These are phyloP conservation scores for Waltergamsia citrina DNA, from an alignment of 2,329 filamentous ascomycete genomes.

Conservation along the genomic window DNA sequence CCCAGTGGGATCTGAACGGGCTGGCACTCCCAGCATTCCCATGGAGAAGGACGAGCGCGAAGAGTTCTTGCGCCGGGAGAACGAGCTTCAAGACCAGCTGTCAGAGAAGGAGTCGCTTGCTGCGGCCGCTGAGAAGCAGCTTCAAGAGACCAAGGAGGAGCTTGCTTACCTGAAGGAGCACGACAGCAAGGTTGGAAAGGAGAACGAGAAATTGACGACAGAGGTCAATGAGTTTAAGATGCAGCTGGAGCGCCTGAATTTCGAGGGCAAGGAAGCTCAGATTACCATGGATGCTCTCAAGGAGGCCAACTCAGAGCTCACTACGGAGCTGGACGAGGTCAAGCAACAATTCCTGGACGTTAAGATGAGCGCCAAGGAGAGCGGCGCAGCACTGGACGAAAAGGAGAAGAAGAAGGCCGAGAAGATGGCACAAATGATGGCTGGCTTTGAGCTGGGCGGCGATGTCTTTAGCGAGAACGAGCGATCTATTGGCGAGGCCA, in stretches of 20 bases:
- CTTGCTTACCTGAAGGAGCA: conserved; percentile 78
- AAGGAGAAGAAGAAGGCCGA: conserved; percentile 99
- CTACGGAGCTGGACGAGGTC: conserved; percentile 82
- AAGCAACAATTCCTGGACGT: conserved; percentile 95
- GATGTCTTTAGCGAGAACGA: conserved; percentile 95
- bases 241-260: conserved; percentile 90
- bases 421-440: conserved; percentile 99
- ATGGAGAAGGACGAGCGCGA: conserved; percentile 96
- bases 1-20: conserved; percentile 63
- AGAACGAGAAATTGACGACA: conserved; percentile 77
- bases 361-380: conserved; percentile 94
- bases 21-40: conserved; percentile 77
- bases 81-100: conserved; percentile 93
- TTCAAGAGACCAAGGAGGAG: conserved; percentile 81
- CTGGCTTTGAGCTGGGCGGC: conserved; percentile 86
- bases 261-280: conserved; percentile 91
- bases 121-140: conserved; percentile 66
- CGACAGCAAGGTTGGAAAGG: conserved; percentile 71
- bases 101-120: conserved; percentile 85
- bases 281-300: conserved; percentile 98
- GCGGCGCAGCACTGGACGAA: conserved; percentile 79
- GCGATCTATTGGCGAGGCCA: conserved; percentile 70
- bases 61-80: conserved; percentile 89
- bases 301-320: conserved; percentile 90
- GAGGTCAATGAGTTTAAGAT: conserved; percentile 93